phyloP scores from a whole-genome alignment of 2,329 filamentous ascomycete species.

The Colletotrichum gloeosporioides region DNA sequence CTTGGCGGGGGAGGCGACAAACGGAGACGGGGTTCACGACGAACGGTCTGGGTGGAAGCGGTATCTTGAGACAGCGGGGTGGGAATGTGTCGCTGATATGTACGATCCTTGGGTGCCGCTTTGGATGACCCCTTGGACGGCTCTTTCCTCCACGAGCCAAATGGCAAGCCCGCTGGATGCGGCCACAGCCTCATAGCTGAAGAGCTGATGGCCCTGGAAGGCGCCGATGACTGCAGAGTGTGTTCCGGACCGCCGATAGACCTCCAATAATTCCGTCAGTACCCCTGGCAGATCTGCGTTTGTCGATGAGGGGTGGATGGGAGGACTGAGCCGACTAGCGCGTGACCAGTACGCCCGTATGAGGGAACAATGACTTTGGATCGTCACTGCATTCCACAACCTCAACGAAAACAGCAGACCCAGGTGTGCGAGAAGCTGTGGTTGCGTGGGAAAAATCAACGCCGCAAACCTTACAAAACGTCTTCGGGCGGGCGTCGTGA shows the following conservation, averaged over 20 bases:
- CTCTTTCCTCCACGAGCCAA: neutral
- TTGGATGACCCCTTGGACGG: neutral
- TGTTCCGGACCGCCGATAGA: neutral
- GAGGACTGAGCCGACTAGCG: neutral
- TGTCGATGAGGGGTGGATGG: neutral
- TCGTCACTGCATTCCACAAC: neutral
- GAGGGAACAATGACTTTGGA: neutral
- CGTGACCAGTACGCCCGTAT: constrained; percentile 4
- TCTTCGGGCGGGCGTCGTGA: constrained; percentile 2
- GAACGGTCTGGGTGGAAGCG: neutral
- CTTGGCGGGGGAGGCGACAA: constrained; percentile 17
- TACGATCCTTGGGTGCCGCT: neutral
- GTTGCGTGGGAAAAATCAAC: neutral
- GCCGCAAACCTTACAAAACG: constrained; percentile 16
- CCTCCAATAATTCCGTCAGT: neutral
- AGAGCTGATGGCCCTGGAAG: neutral
- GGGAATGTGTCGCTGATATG: constrained; percentile 13
- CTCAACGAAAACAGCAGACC: constrained; percentile 5
- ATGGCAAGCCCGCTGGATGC: neutral
- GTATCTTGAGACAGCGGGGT: neutral
- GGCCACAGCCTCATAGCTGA: neutral
- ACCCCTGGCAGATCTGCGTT: neutral
- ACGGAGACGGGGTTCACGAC: constrained; percentile 22
- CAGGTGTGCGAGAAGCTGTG: neutral
- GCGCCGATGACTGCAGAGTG: constrained; percentile 8